Evolutionary conservation across 345 rosid species (phyloP), one percentile per base, ranked within the genome.

Genomic region (Boechera divaricarpa): DNA sequence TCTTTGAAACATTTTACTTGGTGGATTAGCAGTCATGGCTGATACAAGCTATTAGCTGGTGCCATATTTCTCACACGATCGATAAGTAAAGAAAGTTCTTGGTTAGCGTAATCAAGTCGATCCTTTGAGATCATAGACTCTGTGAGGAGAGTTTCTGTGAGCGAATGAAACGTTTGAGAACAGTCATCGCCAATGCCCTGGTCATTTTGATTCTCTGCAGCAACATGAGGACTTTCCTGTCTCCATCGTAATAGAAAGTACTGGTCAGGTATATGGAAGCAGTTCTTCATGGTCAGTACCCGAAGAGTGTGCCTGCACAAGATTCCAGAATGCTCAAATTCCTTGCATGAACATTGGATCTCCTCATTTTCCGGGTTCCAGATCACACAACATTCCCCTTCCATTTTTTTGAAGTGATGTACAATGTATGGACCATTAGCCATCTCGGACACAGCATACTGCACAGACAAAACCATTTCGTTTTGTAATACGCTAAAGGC

Each of bases 291-390:
- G 1, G 73, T 31, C 28, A 94, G 83, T 7, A 90, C 92, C 42
- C 98, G 85, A 52, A 94, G 84, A 54, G 87, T 82, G 69, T 94
- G 98, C 83, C 98, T 79, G 77, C 98, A 92, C 56, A 94, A 60
- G 66, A 89, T 82, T 79, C 96, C 96, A 0, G 97, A 85, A 64
- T 84, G 91, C 77, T 92, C 95, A 64, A 94, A 92, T 80, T 89
- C 97, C 87, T 94, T 94, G 77, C 97, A 94, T 0, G 98, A 91
- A 79, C 98, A 94, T 56, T 82, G 91, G 57, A 94, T 82, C 70
- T 89, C 92, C 73, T 91, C 97, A 33, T 87, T 93, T 69, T 86
- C 91, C 4, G 87, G 84, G 54, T 86, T 85, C 93, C 97, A 90
- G 51, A 86, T 74, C 54, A 90, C 93, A 68, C 87, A 78, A 75